A percentile compares a stretch with the other conserved stretches of the same genome.
Conservation (phyloP, 257 asterid genomes). For the Paraleonurus japonicus region DNA sequence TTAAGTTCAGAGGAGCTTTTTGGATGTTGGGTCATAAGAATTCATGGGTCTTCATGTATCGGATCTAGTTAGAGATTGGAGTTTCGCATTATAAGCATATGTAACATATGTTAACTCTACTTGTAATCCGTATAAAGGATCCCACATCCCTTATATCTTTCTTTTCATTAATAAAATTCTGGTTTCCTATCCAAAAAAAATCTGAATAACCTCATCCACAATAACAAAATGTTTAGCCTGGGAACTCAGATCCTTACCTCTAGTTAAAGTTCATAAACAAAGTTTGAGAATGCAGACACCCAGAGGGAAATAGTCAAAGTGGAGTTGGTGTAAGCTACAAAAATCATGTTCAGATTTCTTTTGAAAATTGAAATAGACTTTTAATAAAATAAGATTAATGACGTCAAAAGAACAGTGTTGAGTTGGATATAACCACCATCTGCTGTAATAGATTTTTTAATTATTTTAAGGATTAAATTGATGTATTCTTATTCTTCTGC, state of each 20-base stretch:
- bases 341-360: slow-evolving; percentile 8
- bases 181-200: too few species aligned
- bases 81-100: too few species aligned
- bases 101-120: too few species aligned
- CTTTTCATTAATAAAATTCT: too few species aligned
- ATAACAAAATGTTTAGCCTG: not conserved
- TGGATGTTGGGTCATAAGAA: not conserved
- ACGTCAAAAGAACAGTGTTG: slow-evolving; percentile 3
- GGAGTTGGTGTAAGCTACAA: not conserved
- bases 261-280: not conserved
- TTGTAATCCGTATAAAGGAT: too few species aligned
- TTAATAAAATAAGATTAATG: not conserved
- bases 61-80: too few species aligned
- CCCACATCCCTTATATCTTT: too few species aligned
- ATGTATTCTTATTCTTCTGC: slow-evolving; percentile 13
- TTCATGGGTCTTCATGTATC: too few species aligned
- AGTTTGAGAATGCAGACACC: not conserved
- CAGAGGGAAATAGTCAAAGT: not conserved
- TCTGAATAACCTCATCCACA: not conserved
- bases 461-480: not conserved
- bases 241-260: not conserved
- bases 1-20: not conserved
- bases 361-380: not conserved
- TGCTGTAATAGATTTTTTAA: not conserved
- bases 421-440: slow-evolving; percentile 9